Base-by-base conservation (phyloP, 2,329 filamentous ascomycete genomes). In the Trichoderma sp. region DNA sequence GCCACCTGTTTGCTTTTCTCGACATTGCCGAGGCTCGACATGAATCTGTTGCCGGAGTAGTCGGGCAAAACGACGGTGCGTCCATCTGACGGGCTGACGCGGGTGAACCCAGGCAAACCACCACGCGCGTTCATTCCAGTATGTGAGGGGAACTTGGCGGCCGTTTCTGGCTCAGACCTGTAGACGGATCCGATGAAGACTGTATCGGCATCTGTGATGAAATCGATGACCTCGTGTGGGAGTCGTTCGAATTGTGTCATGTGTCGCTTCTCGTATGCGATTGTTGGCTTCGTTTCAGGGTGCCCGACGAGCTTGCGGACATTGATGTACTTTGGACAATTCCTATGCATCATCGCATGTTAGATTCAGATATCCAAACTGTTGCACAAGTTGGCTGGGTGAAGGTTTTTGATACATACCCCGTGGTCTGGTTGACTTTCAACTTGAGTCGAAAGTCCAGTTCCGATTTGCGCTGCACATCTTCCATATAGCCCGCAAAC, bases 321-420 rank as follows among this genome's bases (percentile, higher is more conserved):
- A 28, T 65, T 65, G 63, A 65, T 65, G 55, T 65, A 65, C 6
- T 65, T 65, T 0, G 63, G 63, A 7, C 63, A 65, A 26, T 65
- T 65, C 47, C 63, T 65, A 17, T 26, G 17, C 7, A 24, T 45
- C 28, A 28, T 15, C 44, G 5, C n/a, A 3, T 7, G 7, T 51
- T 21, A 10, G 7, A 30, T 14, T 44, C n/a, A 14, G 19, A 26
- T n/a, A n/a, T n/a, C 26, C 17, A 4, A 44, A 10, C 30, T 15
- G 0, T 7, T 45, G 9, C 5, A 7, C 28, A 28, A 28, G 28
- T 26, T 34, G 7, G 17, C n/a, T 5, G 15, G 26, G 10, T 19
- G 10, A 43, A 3, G 34, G 19, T 15, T 41, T 41, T 15, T 5
- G 19, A 39, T 9, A 28, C 63, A 54, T 59, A 65, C 63, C 63